Evolutionary conservation across 1,284 basidiomycete genomes (phyloP).

Genomic region (Apiotrichum gracile): DNA sequence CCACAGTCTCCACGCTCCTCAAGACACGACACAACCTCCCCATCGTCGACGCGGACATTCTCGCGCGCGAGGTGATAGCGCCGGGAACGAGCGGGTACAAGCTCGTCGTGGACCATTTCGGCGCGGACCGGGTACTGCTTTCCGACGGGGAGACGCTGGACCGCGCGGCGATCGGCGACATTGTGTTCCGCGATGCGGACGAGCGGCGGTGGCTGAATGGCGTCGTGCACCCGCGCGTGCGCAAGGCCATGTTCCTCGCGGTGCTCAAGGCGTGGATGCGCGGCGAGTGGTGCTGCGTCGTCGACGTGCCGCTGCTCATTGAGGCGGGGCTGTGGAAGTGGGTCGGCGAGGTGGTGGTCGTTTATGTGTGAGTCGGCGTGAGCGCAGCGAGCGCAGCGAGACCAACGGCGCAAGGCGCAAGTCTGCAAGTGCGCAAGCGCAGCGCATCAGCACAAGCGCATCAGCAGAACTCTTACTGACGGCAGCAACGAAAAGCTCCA

Average conservation of each 20-base stretch:
- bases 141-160: slow-evolving; percentile 64
- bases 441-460: no score
- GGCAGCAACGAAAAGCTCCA: slow-evolving; percentile 56
- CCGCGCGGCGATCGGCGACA: slow-evolving; percentile 72
- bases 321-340: slow-evolving; percentile 82
- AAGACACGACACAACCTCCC: slow-evolving; percentile 57
- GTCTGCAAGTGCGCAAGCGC: neutral
- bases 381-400: no score
- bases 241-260: slow-evolving; percentile 64
- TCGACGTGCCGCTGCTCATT: slow-evolving; percentile 91
- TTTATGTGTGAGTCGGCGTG: slow-evolving; percentile 60
- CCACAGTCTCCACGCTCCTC: slow-evolving; percentile 76
- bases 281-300: slow-evolving; percentile 71
- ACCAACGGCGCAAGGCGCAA: no score
- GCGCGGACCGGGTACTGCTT: slow-evolving; percentile 57
- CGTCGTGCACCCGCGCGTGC: slow-evolving; percentile 86
- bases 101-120: slow-evolving; percentile 67
- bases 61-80: slow-evolving; percentile 80
- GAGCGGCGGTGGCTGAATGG: slow-evolving; percentile 70
- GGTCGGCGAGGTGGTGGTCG: slow-evolving; percentile 77
- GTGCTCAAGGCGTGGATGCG: slow-evolving; percentile 68
- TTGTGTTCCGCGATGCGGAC: slow-evolving; percentile 73
- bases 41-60: slow-evolving; percentile 84
- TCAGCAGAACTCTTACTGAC: slow-evolving; percentile 50
- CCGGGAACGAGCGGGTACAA: slow-evolving; percentile 72